Evolutionary conservation across 2,329 filamentous ascomycete genomes (phyloP), one percentile per base, ranked within the genome.

Genomic region (Aspergillus arachidicola): DNA sequence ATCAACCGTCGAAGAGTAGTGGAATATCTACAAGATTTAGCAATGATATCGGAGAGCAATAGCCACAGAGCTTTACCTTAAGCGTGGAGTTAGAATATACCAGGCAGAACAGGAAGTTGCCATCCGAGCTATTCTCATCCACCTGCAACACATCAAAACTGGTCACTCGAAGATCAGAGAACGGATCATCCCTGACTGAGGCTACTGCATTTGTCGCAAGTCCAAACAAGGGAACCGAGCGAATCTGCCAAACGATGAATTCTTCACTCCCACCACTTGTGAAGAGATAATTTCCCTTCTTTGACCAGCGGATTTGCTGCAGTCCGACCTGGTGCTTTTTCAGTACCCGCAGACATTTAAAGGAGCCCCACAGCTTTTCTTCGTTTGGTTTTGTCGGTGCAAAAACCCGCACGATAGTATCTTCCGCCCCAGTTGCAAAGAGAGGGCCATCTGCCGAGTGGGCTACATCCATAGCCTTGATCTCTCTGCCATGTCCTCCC

Each of bases 251-350:
- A 12, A 94, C 85, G 70, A 90, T 94, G 66, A 98, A 90, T 76
- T 99, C 94, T 75, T 97, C 94, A 64, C 88, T 89, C 0, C 94
- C 95, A 6, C 87, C 93, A 71, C 92, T 94, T 67, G 92, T 97
- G 74, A 98, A 91, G 2, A 99, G 85, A 69, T 90, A 91, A 1
- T 82, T 76, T 2, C 89, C 86, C 54, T 86, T 84, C 0, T 76
- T 74, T 1, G 91, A 87, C 92, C 93, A 98, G 64, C 85, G 85
- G 1, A 97, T 81, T 65, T 89, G 85, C 75, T 97, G 94, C 9
- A 98, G 87, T 0, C 94, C 95, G 0, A 93, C 90, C 1, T 88
- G 90, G 73, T 99, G 95, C 60, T 87, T 87, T 67, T 92, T 89
- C 23, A 97, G 77, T 0, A 89, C 87, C 11, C 88, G 85, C 26